Evolutionary conservation across 2,329 filamentous ascomycete genomes (phyloP), one percentile per base, ranked within the genome.

Genomic region (Colletotrichum destructivum): DNA sequence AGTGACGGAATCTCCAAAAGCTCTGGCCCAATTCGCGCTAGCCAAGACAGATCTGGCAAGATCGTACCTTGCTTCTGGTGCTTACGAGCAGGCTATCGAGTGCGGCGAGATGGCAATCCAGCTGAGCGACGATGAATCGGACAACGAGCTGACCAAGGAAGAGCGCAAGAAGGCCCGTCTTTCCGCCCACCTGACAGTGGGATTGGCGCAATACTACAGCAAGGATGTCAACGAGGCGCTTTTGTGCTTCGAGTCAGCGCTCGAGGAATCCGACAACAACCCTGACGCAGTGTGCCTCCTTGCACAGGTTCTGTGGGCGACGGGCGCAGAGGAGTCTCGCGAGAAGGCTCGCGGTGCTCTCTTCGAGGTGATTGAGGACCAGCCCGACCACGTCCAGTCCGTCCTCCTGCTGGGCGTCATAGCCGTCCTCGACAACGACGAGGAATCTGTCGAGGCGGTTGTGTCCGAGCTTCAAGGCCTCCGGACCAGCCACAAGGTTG

Each of bases 241-340:
- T 35, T 86, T 88, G 13, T 95, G 93, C 82, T 97, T 99, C 81
- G 90, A 94, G 74, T 87, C 90, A 3, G 95, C 95, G 0, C 86
- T 98, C 9, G 87, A 91, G 67, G 95, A 97, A 79, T 94, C 93
- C 1, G 84, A 89, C 40, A 89, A 89, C 47, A 91, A 94, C 73
- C 93, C 95, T 0, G 95, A 98, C 78, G 92, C 96, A 1, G 91
- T 95, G 0, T 98, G 95, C 77, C 86, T 98, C 15, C 86, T 98
- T 15, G 93, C 95, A 0, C 94, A 98, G 81, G 93, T 98, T 0
- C 87, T 98, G 0, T 99, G 96, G 96, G 95, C 95, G 0, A 94
- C 94, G 74, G 95, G 94, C 11, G 90, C 91, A 0, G 89, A 92
- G 8, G 87, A 91, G 0, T 93, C 95, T 66, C 90, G 92, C 57